Percentiles rank a stretch among this genome's conserved stretches.
phyloP scores from a whole-genome alignment of 2,329 filamentous ascomycete species.

The Fusarium nematophilum region DNA sequence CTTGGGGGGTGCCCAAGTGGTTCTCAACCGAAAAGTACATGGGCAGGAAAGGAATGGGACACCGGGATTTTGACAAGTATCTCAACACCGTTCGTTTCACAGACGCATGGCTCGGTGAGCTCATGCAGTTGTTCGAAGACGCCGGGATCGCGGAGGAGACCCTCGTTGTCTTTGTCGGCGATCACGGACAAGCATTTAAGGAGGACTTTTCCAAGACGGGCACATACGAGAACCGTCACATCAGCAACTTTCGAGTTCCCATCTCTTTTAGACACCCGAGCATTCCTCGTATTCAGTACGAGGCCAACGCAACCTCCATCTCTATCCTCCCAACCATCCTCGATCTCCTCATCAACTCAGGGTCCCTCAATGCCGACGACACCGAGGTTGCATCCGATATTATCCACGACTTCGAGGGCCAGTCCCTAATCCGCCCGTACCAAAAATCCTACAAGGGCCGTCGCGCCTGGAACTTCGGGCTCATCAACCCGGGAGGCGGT shows the following conservation, averaged over 20 bases:
- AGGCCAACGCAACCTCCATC: slow-evolving; percentile 45
- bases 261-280: slow-evolving; percentile 47
- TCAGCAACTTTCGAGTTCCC: slow-evolving; percentile 48
- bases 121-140: slow-evolving; percentile 47
- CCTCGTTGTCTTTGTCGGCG: slow-evolving; percentile 47
- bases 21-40: slow-evolving; percentile 42
- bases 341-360: slow-evolving; percentile 47
- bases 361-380: slow-evolving; percentile 42
- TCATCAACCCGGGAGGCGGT: slow-evolving; percentile 49
- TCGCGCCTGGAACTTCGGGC: slow-evolving; percentile 48
- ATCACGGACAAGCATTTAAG: slow-evolving; percentile 49
- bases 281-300: slow-evolving; percentile 46
- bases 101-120: slow-evolving; percentile 47
- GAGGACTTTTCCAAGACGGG: slow-evolving; percentile 46
- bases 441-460: slow-evolving; percentile 37
- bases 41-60: slow-evolving; percentile 36
- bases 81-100: slow-evolving; percentile 47
- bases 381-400: slow-evolving; percentile 43
- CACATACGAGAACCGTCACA: slow-evolving; percentile 48
- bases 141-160: slow-evolving; percentile 49
- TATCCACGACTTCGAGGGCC: slow-evolving; percentile 47
- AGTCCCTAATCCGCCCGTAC: slow-evolving; percentile 47
- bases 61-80: slow-evolving; percentile 48
- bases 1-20: slow-evolving; percentile 41
- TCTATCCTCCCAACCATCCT: slow-evolving; percentile 49